These are phyloP conservation scores for Arthrobotrys entomopaga DNA, from an alignment of 2,329 filamentous ascomycete genomes.

Conservation along the genomic window DNA sequence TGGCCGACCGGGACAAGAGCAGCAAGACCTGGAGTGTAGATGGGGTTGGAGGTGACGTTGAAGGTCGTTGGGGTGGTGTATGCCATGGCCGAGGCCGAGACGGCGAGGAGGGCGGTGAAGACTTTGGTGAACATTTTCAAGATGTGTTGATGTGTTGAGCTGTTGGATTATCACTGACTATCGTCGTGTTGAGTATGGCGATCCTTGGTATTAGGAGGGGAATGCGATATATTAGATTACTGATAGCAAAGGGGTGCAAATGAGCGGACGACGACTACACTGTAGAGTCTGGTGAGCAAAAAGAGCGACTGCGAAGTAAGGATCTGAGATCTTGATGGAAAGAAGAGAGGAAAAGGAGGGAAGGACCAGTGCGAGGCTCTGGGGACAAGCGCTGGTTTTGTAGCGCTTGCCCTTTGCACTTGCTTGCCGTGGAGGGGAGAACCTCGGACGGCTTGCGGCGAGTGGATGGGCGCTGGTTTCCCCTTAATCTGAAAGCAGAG, in stretches of 20 bases:
- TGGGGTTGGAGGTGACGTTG: conserved; percentile 67
- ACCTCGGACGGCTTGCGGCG: conserved; percentile 4
- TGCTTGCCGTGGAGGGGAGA: not conserved
- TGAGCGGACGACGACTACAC: conserved; percentile 54
- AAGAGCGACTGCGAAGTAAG: conserved; percentile 34
- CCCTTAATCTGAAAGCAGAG: conserved; percentile 43
- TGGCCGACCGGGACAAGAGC: conserved; percentile 69
- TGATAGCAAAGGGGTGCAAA: conserved; percentile 23
- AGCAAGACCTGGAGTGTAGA: conserved; percentile 66
- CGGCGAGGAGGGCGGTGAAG: conserved; percentile 55
- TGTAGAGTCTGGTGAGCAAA: conserved; percentile 49
- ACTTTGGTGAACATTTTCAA: conserved; percentile 59
- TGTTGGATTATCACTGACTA: conserved; percentile 35
- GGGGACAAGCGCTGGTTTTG: conserved; percentile 51
- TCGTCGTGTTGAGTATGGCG: conserved; percentile 7
- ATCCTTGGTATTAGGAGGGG: no score
- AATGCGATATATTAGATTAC: no score
- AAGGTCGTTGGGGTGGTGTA: conserved; percentile 57
- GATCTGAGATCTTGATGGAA: conserved; percentile 11
- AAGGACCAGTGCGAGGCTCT: conserved; percentile 15
- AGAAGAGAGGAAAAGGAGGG: conserved; percentile 22
- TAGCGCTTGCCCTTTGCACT: conserved; percentile 9
- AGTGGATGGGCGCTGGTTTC: conserved; percentile 12
- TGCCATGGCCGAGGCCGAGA: conserved; percentile 59
- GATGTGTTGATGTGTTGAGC: conserved; percentile 40